These are phyloP conservation scores for Platismatia glauca DNA, from an alignment of 495 filamentous ascomycete genomes.

Conservation along the genomic window DNA sequence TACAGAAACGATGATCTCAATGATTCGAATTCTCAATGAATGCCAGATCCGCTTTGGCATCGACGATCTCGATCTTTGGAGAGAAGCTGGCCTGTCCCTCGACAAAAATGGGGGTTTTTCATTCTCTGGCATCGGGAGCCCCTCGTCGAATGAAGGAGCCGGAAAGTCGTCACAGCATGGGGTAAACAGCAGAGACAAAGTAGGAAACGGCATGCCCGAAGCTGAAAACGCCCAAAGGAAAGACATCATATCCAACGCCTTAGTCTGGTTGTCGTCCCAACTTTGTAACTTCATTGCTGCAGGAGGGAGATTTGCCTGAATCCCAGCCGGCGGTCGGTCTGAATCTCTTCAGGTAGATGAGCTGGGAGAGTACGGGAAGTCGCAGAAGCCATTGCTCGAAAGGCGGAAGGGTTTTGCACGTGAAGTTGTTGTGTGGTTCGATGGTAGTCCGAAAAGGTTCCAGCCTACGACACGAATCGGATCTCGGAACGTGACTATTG, in stretches of 20 bases:
- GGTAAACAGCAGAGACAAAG: constrained; percentile 34
- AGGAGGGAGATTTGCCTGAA: constrained; percentile 39
- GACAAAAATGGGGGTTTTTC: constrained; percentile 48
- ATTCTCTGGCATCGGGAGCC: constrained; percentile 24
- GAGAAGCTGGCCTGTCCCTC: constrained; percentile 50
- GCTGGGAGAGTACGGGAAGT: constrained; percentile 37
- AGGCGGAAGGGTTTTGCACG: constrained; percentile 47
- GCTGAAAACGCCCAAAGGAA: constrained; percentile 44
- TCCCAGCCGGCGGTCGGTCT: constrained; percentile 13
- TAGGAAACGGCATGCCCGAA: constrained; percentile 38
- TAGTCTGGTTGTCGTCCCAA: constrained; percentile 56
- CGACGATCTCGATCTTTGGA: constrained; percentile 52
- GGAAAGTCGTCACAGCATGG: not conserved
- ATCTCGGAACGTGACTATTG: constrained; percentile 8
- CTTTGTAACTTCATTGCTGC: constrained; percentile 53
- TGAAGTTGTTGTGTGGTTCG: constrained; percentile 52
- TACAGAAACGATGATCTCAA: not conserved
- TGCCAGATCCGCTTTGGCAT: constrained; percentile 52
- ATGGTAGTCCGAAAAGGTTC: constrained; percentile 50
- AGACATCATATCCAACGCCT: constrained; percentile 52
- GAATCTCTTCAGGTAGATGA: constrained; percentile 9
- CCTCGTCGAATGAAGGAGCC: not conserved
- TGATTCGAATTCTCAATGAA: constrained; percentile 48
- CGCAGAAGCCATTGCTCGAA: constrained; percentile 46
- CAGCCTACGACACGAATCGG: constrained; percentile 38